Base-by-base conservation (phyloP, 331 rosid species). In the Pyracantha coccinea region DNA sequence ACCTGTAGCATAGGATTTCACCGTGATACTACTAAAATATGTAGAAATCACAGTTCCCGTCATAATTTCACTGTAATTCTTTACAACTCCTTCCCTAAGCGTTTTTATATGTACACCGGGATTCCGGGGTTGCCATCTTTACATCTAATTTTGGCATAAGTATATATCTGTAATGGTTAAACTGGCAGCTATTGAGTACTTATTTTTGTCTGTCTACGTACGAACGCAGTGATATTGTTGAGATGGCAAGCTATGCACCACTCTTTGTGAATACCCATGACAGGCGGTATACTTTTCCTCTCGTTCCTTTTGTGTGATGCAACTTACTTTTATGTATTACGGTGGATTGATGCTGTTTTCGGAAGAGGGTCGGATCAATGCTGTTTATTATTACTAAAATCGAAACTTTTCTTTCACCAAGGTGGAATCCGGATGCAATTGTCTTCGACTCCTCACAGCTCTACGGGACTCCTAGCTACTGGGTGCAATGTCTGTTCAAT, bases 381-480 rank as follows among this genome's bases (percentile, higher is more conserved):
- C 32, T 73, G 20, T 52, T 52, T 38, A 16, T 60, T 58, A 58
- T 47, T 20, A 68, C 75, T 83, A 68, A 83, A 28, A 69, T 27
- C 81, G 82, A 77, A 54, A 78, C 3, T 23, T 47, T 8, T 61
- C 3, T 63, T 8, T 63, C 41, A 33, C 77, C 64, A 84, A 84
- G 97, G 77, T 89, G 97, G 98, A 84, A 70, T 11, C 92, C 98
- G 2, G 96, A 91, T 80, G 96, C 96, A 78, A 89, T 91, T 25
- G 96, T 84, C 19, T 93, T 91, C 25, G 25, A 91, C 85, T 88
- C 93, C 12, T 35, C 82, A 25, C 86, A 70, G 67, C 60, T 20
- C 68, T 94, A 91, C 53, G 98, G 93, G 82, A 94, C 97, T 75
- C 99, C 97, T 72, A 94, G 99, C 85, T 91, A 92, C 71, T 94